A percentile compares a stretch with the other conserved stretches of the same genome.
phyloP scores from a whole-genome alignment of 1,284 basidiomycete species.

The Laetiporus sulphureus region DNA sequence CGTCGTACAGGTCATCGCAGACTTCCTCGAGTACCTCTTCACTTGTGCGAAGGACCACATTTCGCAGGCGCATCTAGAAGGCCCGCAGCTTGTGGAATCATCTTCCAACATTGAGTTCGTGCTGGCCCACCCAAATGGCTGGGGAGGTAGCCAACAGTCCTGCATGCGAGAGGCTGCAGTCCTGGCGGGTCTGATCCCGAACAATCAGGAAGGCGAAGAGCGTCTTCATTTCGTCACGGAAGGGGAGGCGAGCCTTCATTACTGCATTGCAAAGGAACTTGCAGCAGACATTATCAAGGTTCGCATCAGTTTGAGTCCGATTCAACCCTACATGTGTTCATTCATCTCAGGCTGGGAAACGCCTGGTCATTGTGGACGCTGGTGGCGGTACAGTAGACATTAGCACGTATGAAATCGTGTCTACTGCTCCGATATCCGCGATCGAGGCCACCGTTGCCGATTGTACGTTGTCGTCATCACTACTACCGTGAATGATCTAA shows the following conservation, averaged over 20 bases:
- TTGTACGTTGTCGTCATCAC: background rate
- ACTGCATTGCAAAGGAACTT: slow-evolving; percentile 2
- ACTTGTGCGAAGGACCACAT: slow-evolving; percentile 39
- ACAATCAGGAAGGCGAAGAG: background rate
- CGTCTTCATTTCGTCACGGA: slow-evolving; percentile 1
- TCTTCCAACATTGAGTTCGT: slow-evolving; percentile 27
- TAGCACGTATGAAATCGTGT: background rate
- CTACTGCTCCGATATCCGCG: background rate
- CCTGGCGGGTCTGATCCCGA: slow-evolving; percentile 16
- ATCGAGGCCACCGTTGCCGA: background rate
- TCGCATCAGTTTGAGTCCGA: background rate
- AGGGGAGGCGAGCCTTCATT: slow-evolving; percentile 5
- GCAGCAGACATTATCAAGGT: slow-evolving; percentile 1
- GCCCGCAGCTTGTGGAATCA: slow-evolving; percentile 30
- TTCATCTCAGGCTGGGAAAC: background rate
- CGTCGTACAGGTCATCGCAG: slow-evolving; percentile 41
- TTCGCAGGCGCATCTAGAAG: slow-evolving; percentile 37
- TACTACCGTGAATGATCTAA: background rate
- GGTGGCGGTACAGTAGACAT: slow-evolving; percentile 4
- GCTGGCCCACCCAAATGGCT: slow-evolving; percentile 38
- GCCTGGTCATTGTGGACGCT: slow-evolving; percentile 2
- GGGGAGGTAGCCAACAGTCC: slow-evolving; percentile 35
- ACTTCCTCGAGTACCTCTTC: slow-evolving; percentile 46
- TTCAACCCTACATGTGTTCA: no score
- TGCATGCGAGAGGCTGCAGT: slow-evolving; percentile 33